These are phyloP conservation scores for Diospyros kaki DNA, from an alignment of 148 eudicot genomes.

Conservation along the genomic window DNA sequence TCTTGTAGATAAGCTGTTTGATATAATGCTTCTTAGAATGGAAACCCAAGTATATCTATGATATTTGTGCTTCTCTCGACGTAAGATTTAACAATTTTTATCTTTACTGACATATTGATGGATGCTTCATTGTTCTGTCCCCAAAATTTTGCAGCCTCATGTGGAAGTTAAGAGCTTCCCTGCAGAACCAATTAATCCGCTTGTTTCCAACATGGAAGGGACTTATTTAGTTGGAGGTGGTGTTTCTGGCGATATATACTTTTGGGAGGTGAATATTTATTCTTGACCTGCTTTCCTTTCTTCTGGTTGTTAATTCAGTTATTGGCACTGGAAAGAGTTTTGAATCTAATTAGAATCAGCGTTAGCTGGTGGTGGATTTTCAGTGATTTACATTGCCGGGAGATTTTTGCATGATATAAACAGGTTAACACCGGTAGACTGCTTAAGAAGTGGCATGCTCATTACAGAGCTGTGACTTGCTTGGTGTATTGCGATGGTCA, in stretches of 20 bases:
- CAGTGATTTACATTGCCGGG: not conserved
- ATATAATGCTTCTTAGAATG: not conserved
- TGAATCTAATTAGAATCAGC: not conserved
- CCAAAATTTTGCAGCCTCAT: conserved; percentile 58
- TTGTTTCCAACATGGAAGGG: conserved; percentile 63
- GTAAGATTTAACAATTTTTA: too few species aligned
- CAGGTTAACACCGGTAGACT: conserved; percentile 78
- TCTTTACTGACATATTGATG: too few species aligned
- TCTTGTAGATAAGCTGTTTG: conserved; percentile 6
- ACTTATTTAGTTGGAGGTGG: conserved; percentile 80
- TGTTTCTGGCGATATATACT: conserved; percentile 64
- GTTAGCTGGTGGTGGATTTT: not conserved
- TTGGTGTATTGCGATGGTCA: conserved; percentile 66
- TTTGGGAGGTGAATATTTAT: conserved; percentile 70
- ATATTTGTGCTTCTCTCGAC: too few species aligned
- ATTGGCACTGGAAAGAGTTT: not conserved
- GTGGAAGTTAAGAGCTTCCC: conserved; percentile 86
- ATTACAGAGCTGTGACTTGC: conserved; percentile 73
- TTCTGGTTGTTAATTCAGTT: not conserved
- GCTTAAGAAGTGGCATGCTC: conserved; percentile 90
- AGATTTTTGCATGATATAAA: conserved; percentile 10
- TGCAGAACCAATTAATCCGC: conserved; percentile 67
- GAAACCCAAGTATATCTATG: not conserved
- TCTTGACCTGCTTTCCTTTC: not conserved
- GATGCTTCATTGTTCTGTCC: not conserved